Evolutionary conservation across 306 rosid species (phyloP), one percentile per base, ranked within the genome.

Genomic region (Cucumis cinereus): DNA sequence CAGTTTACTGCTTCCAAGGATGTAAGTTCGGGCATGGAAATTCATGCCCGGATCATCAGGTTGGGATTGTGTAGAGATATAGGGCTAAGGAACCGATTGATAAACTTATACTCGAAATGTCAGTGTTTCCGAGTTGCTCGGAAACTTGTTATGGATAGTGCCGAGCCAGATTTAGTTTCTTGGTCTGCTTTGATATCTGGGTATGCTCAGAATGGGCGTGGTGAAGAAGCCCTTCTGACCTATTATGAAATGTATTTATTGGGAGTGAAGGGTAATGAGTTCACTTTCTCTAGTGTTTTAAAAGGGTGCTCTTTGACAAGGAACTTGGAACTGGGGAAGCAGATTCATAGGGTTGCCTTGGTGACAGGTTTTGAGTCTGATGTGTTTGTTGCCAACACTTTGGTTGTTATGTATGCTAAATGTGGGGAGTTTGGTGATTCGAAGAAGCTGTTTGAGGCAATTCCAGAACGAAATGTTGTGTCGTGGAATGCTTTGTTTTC

Each of bases 131-230:
- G 84, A 76, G 77, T 84, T 78, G 93, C 95, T 70, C 85, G 87
- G 68, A 86, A 89, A 77, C 78, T 91, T 90, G 43, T 89, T 71
- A 84, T 86, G 75, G 82, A 80, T 81, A 77, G 89, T 86, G 2
- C 88, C 17, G 91, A 86, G 78, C 89, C 85, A 40, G 92, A 83
- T 84, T 79, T 83, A 60, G 90, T 89, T 81, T 83, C 92, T 81
- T 89, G 92, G 97, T 89, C 88, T 83, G 91, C 98, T 78, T 83
- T 88, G 85, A 85, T 93, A 82, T 90, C 97, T 75, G 91, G 95
- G n/a, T 87, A 85, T 83, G 90, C 80, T 54, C 87, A 87, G 79
- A 88, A 84, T 84, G 92, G 95, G 78, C 75, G 86, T 78, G 85
- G 80, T 43, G 78, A 52, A 67, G 93, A 89, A 72, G 96, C 97